A percentile compares a stretch with the other conserved stretches of the same genome.
Conservation (phyloP, 2,329 filamentous ascomycete species). For the Aureobasidium melanogenum region DNA sequence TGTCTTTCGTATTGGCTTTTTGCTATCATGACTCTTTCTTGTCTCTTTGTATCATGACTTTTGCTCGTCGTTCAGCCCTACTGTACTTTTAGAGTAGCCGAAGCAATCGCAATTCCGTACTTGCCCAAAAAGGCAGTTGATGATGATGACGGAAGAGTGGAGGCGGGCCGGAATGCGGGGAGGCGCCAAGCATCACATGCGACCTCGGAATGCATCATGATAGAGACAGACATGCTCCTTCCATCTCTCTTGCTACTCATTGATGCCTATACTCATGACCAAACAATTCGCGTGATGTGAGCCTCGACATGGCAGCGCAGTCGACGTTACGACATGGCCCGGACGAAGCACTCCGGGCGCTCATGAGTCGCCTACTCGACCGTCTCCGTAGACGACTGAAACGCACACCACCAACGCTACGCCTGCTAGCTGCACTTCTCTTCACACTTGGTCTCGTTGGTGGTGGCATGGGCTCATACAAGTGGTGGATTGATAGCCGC, state of each 20-base stretch:
- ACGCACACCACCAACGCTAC: constrained; percentile 60
- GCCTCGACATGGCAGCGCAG: constrained; percentile 64
- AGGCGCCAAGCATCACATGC: constrained; percentile 7
- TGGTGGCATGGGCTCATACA: constrained; percentile 67
- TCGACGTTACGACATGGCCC: constrained; percentile 57
- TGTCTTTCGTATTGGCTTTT: not conserved
- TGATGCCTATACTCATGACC: not conserved
- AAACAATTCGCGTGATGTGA: not conserved
- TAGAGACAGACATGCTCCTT: not conserved
- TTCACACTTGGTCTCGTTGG: constrained; percentile 72
- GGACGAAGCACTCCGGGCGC: constrained; percentile 36
- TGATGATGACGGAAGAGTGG: not conserved
- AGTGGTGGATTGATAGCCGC: constrained; percentile 63
- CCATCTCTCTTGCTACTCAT: not conserved
- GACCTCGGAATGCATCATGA: constrained; percentile 6
- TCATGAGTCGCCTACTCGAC: constrained; percentile 41
- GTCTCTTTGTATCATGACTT: not conserved
- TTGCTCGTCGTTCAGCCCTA: not conserved
- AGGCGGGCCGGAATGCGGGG: not conserved
- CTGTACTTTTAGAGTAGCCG: not conserved
- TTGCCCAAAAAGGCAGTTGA: not conserved
- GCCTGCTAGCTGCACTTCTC: constrained; percentile 65
- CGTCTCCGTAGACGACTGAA: constrained; percentile 45
- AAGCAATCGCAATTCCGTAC: not conserved
- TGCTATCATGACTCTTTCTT: not conserved